Evolutionary conservation across 2,329 filamentous ascomycete genomes (phyloP), one percentile per base, ranked within the genome.

Genomic region (Talaromyces sp.): DNA sequence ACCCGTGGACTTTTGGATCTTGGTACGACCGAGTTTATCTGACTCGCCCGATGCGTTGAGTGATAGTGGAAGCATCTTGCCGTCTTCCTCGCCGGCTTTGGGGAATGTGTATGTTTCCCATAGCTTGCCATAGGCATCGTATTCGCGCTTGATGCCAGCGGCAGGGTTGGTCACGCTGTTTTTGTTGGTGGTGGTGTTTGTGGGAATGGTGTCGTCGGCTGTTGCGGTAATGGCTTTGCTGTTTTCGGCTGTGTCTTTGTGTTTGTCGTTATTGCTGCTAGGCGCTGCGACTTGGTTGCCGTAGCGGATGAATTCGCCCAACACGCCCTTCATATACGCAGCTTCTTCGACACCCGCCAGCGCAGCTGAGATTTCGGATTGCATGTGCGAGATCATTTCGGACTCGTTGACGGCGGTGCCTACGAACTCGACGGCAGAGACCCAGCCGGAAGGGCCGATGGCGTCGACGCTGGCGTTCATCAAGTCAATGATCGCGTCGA

Each of bases 51-150:
- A 31, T 10, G 61, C 80, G 75, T 88, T 90, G 63, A 92, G 79
- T 7, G 91, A 91, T 1, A 96, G 76, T 9, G 91, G 91, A 57
- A 96, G 77, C 67, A 88, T 75, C 65, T 74, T 75, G 24, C 71
- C 71, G 54, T 68, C 67, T 3, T 65, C 68, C 50, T 75, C 73
- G 29, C 67, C 69, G 51, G 24, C 68, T 67, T 54, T 72, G 70
- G 52, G 70, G 69, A 29, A 64, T 63, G 10, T 62, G 32, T 59
- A 59, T 21, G 60, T 62, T 46, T 62, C 60, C 60, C 60, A 62
- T 19, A 62, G 57, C 56, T 54, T 59, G 31, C 60, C 60, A 26
- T 59, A 59, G 14, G 56, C 3, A 26, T 62, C 60, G 46, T 62
- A 59, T 59, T 62, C 60, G 53, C 60, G 56, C 24, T 56, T 62